Percentiles rank a stretch among this genome's conserved stretches.
These are phyloP conservation scores for Spongiforma sp. DNA, from an alignment of 1,284 basidiomycete genomes.

Conservation along the genomic window DNA sequence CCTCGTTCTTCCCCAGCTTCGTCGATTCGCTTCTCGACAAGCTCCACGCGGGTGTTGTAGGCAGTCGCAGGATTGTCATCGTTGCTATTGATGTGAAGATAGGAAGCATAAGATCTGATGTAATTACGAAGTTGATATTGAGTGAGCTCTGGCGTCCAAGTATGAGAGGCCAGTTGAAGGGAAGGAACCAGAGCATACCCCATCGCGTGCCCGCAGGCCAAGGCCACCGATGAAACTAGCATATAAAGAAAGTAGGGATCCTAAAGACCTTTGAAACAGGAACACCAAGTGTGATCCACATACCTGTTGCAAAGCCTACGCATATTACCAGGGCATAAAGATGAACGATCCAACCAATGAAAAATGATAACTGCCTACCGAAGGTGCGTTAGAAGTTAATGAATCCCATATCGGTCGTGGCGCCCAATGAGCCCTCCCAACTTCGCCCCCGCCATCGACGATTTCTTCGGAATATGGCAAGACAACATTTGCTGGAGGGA, in stretches of 20 bases:
- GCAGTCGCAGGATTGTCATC: conserved; percentile 44
- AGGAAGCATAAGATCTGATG: conserved; percentile 42
- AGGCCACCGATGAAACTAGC: conserved; percentile 18
- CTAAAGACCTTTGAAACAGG: background rate
- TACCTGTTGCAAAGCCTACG: conserved; percentile 18
- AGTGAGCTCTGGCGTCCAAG: conserved; percentile 21
- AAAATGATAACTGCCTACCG: conserved; percentile 12
- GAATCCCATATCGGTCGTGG: conserved; percentile 24
- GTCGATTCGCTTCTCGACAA: conserved; percentile 44
- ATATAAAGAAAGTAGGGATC: background rate
- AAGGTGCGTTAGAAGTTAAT: conserved; percentile 11
- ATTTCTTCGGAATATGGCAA: conserved; percentile 19
- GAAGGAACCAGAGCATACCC: conserved; percentile 9
- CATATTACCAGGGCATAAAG: background rate
- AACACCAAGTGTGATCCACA: background rate
- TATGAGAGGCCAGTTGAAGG: background rate
- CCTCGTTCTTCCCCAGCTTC: conserved; percentile 37
- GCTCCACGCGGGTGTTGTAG: conserved; percentile 57
- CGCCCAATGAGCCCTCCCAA: conserved; percentile 11
- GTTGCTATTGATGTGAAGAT: conserved; percentile 47
- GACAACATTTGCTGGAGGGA: conserved; percentile 9
- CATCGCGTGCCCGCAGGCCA: conserved; percentile 22
- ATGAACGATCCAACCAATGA: background rate
- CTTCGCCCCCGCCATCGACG: conserved; percentile 2
- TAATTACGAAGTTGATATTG: conserved; percentile 35